Evolutionary conservation across 108 stramenopile genomes (phyloP), one percentile per base, ranked within the genome.

Genomic region (Heterococcus sp.): DNA sequence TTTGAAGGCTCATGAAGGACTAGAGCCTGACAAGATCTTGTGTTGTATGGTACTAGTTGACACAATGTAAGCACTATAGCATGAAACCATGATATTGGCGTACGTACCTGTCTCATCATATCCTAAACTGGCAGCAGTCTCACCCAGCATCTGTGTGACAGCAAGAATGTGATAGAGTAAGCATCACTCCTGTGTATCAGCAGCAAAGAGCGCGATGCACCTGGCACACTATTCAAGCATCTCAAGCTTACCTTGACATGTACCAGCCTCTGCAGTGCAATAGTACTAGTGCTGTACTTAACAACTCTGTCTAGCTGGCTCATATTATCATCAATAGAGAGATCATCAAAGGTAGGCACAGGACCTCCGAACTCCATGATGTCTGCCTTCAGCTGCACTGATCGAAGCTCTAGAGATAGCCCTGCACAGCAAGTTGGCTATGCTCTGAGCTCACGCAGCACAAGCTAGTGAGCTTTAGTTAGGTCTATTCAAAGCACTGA

Each of bases 311-410:
- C 91, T 37, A 96, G 87, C 35, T 94, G 82, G 73, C 91, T 93
- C 38, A 98, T 87, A 33, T 94, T 94, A 76, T 97, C 96, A 87
- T 97, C 95, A 69, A 98, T 95, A 0, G 96, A 94, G 46, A 98
- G 88, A 87, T 97, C 96, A 85, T 97, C 95, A 76, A 96, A 98
- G 33, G 90, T 90, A 3, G 90, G 89, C 67, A 65, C 74, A 28
- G 32, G 71, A n/a, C 68, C 75, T 30, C 69, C 76, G 40, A 71
- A 35, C 34, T 76, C 75, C 83, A 84, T 84, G 46, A 21, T 58
- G 14, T 58, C n/a, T n/a, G n/a, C n/a, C n/a, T n/a, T n/a, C n/a
- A n/a, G n/a, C n/a, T n/a, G n/a, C n/a, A n/a, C n/a, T n/a, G n/a
- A n/a, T n/a, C n/a, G n/a, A n/a, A n/a, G n/a, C n/a, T n/a, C n/a